Base-by-base conservation (phyloP, 257 asterid genomes). In the Osmanthus fragrans region DNA sequence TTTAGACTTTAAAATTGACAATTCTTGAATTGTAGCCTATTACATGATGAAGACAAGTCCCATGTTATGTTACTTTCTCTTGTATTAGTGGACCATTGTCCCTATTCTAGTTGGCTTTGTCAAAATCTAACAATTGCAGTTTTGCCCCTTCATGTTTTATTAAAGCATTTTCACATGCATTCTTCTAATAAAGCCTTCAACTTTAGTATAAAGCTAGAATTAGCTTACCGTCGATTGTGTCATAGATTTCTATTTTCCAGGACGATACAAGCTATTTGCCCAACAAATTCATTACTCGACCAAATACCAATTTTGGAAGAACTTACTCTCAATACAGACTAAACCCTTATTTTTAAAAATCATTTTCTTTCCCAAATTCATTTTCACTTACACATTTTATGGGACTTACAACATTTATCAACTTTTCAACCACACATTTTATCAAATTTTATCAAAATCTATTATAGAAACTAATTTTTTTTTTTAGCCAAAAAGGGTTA, bases 91-190 rank as follows among this genome's bases (percentile, higher is more conserved):
- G 69, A 63, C 34, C 69, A 25, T 63, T 63, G 34, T 63, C 34
- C 18, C 69, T 0, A 63, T 63, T 9, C 39, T 25, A 36, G 19
- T 34, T 74, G 72, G 3, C 40, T 72, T 68, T 69, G 71, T 54
- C 70, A 32, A 33, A 68, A 47, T 71, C 51, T 33, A 68, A 8
- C 30, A 33, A 70, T 60, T 63, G 29, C 25, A 15, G 64, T 42
- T 76, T 54, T 60, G 25, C 15, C 49, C 56, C 23, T 34, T 80
- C 36, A 16, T 69, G 30, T 60, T 39, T 73, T 58, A 23, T 21
- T 11, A 71, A 74, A 25, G 80, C 75, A 49, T 39, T 34, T 70
- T 79, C 80, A 74, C 85, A 74, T 78, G 82, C 76, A 40, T 25
- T 45, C 73, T 64, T 74, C 45, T 56, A 30, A 45, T 80, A 54